Base-by-base conservation (phyloP, 2,329 filamentous ascomycete genomes). In the Aspergillus bombycis region DNA sequence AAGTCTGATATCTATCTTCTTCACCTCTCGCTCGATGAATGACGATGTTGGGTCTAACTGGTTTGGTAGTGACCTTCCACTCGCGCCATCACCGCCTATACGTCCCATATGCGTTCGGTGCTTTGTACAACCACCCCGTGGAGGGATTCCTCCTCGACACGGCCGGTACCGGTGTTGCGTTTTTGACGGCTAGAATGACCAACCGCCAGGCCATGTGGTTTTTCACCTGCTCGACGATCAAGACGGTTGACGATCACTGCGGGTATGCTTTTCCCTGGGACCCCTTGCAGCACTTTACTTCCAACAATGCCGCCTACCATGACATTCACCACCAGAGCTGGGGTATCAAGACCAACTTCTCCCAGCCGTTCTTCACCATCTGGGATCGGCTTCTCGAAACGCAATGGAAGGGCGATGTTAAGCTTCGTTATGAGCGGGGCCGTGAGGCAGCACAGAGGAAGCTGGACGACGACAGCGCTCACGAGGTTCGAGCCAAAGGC, bases 311-410 rank as follows among this genome's bases (percentile, higher is more conserved):
- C 30, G 90, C 89, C 41, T 99, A 98, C 79, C 95, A 99, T 75
- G 95, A 99, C 75, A 94, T 99, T 63, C 95, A 99, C 80, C 95
- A 99, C 81, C 95, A 99, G 80, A 96, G 92, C 79, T 98, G 94
- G 94, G 95, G 95, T 62, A 97, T 99, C 85, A 99, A 98, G 74
- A 83, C 80, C 57, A 81, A 82, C 66, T 83, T 81, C 62, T 81
- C 79, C 10, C 80, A 83, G 60, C 79, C 80, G n/a, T 82, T 81
- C 69, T 97, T 98, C 81, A 97, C 91, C 55, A 93, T 97, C 80
- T 98, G 95, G 93, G 95, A 99, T 77, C 84, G 86, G 54, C 74
- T 93, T 32, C 83, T 97, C 26, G 89, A 89, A 58, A 99, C 95
- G 28, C 91, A 88, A 78, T 97, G 93, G 89, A 88, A 86, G 64